These are phyloP conservation scores for Sphaerulina vaccinii DNA, from an alignment of 2,329 filamentous ascomycete species.

Conservation along the genomic window DNA sequence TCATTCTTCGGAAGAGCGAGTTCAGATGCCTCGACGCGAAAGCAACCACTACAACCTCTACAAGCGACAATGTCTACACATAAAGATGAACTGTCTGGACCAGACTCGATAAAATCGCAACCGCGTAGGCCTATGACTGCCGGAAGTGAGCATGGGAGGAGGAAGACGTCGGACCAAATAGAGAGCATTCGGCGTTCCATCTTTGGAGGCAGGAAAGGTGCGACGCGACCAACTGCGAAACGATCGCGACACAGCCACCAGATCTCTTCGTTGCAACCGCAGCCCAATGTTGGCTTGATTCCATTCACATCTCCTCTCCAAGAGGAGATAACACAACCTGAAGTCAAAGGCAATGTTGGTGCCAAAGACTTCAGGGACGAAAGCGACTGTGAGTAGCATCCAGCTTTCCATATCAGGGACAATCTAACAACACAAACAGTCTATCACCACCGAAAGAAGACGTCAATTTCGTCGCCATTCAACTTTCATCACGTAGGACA, in stretches of 20 bases:
- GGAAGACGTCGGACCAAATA: slow-evolving; percentile 27
- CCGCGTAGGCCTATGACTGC: slow-evolving; percentile 20
- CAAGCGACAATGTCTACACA: slow-evolving; percentile 16
- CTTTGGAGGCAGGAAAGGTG: slow-evolving; percentile 22
- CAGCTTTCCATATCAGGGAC: not conserved
- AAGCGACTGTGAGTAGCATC: slow-evolving; percentile 23
- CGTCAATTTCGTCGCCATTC: slow-evolving; percentile 60
- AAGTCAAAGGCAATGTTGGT: slow-evolving; percentile 12
- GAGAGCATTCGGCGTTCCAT: slow-evolving; percentile 31
- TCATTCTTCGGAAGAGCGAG: slow-evolving; percentile 31
- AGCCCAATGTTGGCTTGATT: slow-evolving; percentile 14
- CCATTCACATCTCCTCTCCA: slow-evolving; percentile 17
- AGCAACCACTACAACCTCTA: slow-evolving; percentile 13
- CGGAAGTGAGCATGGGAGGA: slow-evolving; percentile 18
- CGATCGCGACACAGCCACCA: slow-evolving; percentile 19
- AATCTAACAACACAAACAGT: slow-evolving; percentile 19
- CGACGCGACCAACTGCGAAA: slow-evolving; percentile 13
- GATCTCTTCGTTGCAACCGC: slow-evolving; percentile 2
- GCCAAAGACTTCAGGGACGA: slow-evolving; percentile 20
- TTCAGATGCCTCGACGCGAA: slow-evolving; percentile 24
- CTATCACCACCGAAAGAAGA: slow-evolving; percentile 41
- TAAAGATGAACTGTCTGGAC: slow-evolving; percentile 1
- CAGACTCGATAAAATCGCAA: slow-evolving; percentile 2
- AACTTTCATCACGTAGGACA: slow-evolving; percentile 65
- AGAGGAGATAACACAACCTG: slow-evolving; percentile 1